A percentile compares a stretch with the other conserved stretches of the same genome.
phyloP scores from a whole-genome alignment of 2,329 filamentous ascomycete species.

The Calonectria henricotiae region DNA sequence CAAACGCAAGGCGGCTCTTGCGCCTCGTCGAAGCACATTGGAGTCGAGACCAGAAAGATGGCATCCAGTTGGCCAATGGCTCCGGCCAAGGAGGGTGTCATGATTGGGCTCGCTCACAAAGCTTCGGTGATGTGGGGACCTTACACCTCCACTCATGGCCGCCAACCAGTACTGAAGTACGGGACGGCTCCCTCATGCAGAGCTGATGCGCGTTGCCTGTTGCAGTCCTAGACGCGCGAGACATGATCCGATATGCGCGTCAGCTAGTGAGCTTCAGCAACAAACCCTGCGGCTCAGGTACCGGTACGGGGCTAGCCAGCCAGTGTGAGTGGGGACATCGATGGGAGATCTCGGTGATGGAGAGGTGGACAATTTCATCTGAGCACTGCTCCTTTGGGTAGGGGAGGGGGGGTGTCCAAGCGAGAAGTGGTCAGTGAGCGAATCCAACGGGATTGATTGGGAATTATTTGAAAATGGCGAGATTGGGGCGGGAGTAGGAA shows the following conservation, averaged over 20 bases:
- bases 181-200: conserved; percentile 45
- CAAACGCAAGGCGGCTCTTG: conserved; percentile 32
- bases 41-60: conserved; percentile 40
- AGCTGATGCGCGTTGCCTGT: conserved; percentile 53
- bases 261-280: conserved; percentile 53
- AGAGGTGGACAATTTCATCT: conserved; percentile 46
- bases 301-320: conserved; percentile 45
- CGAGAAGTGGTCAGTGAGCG: conserved; percentile 22
- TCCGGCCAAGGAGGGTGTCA: conserved; percentile 46
- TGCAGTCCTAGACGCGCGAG: conserved; percentile 53
- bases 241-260: conserved; percentile 56
- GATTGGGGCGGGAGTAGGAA: conserved; percentile 20
- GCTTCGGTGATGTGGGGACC: conserved; percentile 24
- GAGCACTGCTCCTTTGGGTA: conserved; percentile 25
- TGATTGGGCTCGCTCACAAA: conserved; percentile 47
- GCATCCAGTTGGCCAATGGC: conserved; percentile 50
- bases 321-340: conserved; percentile 45
- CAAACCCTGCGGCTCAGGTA: conserved; percentile 50
- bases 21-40: conserved; percentile 41
- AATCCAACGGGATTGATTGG: conserved; percentile 20
- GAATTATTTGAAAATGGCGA: conserved; percentile 21
- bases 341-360: conserved; percentile 50
- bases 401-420: conserved; percentile 18
- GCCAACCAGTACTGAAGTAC: conserved; percentile 30
- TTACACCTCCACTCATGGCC: conserved; percentile 25